Evolutionary conservation across 176 grass and related monocot genomes (phyloP).

Genomic region (Juncus effusus): DNA sequence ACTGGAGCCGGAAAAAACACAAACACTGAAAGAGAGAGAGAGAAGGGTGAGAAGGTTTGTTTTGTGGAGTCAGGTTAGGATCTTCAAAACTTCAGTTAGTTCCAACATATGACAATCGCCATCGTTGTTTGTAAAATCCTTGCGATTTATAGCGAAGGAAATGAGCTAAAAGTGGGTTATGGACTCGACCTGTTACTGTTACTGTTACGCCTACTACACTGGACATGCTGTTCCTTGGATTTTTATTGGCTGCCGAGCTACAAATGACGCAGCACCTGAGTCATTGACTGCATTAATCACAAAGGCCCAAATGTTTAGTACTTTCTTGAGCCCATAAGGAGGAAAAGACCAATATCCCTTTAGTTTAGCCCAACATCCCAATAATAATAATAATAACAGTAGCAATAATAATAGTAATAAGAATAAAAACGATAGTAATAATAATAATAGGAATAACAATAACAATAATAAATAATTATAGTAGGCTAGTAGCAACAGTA

Average conservation of each 20-base stretch:
- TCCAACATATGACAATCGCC: not conserved
- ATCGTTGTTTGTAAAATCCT: not conserved
- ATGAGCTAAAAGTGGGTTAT: not conserved
- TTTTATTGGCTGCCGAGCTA: conserved; percentile 26
- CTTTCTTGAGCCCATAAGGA: too few relatives aligned
- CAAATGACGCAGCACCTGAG: not conserved
- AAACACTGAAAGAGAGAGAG: conserved; percentile 4
- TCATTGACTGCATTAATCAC: too few relatives aligned
- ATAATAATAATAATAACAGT: too few relatives aligned
- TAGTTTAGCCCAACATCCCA: too few relatives aligned
- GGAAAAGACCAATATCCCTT: too few relatives aligned
- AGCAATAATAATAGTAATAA: too few relatives aligned
- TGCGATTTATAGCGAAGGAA: not conserved
- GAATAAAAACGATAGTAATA: too few relatives aligned
- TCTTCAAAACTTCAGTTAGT: not conserved
- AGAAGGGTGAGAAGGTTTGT: not conserved
- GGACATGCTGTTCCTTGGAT: conserved; percentile 18
- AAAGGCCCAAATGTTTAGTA: too few relatives aligned
- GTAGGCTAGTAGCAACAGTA: too few relatives aligned
- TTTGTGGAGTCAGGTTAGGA: not conserved
- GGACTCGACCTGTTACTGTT: not conserved
- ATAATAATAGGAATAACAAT: too few relatives aligned
- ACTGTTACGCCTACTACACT: not conserved
- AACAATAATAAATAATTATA: too few relatives aligned
- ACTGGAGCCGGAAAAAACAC: not conserved